phyloP scores from a whole-genome alignment of 176 grass and related monocot species.

The Themeda triandra region DNA sequence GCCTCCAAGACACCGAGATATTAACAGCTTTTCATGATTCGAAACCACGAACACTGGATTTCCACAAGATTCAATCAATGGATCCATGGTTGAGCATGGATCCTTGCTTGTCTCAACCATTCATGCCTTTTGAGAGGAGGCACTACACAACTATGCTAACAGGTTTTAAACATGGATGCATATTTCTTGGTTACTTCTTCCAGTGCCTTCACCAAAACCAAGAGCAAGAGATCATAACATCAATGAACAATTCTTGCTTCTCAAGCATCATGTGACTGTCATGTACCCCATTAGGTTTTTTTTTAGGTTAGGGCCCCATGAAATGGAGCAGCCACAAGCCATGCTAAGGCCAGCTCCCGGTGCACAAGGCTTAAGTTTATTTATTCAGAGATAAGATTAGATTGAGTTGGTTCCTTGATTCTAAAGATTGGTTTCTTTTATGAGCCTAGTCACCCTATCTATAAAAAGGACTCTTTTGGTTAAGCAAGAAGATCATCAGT shows the following conservation, averaged over 20 bases:
- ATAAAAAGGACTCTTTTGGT: not conserved
- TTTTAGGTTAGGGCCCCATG: not conserved
- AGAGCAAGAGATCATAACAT: not conserved
- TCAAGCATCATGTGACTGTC: not conserved
- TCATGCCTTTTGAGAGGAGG: not conserved
- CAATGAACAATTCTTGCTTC: not conserved
- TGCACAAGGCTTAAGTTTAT: not conserved
- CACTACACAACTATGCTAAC: not conserved
- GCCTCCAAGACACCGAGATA: not conserved
- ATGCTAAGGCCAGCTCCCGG: not conserved
- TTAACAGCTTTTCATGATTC: conserved; percentile 2
- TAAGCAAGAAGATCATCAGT: not conserved
- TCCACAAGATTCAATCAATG: not conserved
- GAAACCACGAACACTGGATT: not conserved
- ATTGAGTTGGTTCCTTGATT: not conserved
- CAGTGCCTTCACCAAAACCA: not conserved
- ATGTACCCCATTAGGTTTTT: not conserved
- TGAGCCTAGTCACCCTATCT: not conserved
- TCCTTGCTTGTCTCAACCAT: not conserved
- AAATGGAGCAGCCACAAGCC: not conserved
- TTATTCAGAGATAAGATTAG: not conserved
- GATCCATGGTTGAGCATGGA: not conserved
- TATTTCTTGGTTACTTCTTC: not conserved
- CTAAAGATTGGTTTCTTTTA: not conserved
- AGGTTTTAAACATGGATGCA: not conserved